phyloP scores from a whole-genome alignment of 257 asterid genomes.

The Cruciata laevipes region DNA sequence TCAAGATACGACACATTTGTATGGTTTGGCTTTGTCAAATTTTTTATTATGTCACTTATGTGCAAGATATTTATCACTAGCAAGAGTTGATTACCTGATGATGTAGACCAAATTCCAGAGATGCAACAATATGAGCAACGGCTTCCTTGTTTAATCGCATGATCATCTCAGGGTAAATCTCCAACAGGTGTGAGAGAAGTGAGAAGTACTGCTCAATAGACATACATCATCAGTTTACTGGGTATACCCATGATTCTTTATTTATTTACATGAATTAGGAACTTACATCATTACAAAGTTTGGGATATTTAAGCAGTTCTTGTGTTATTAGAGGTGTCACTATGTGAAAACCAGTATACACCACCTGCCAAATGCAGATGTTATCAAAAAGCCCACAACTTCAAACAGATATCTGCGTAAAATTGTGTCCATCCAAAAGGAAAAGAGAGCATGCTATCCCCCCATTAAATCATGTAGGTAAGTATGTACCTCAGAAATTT shows the following conservation, averaged over 20 bases:
- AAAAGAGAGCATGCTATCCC: conserved; percentile 10
- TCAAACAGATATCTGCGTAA: background rate
- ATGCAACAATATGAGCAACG: conserved; percentile 58
- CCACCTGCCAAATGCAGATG: conserved; percentile 53
- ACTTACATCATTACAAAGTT: conserved; percentile 78
- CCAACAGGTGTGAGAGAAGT: conserved; percentile 86
- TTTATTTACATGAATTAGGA: conserved; percentile 17
- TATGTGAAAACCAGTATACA: conserved; percentile 80
- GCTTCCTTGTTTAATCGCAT: conserved; percentile 62
- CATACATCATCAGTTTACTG: conserved; percentile 26
- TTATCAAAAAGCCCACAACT: background rate
- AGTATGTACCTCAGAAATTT: conserved; percentile 65
- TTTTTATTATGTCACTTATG: background rate
- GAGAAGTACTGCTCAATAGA: conserved; percentile 66
- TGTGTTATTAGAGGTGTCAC: conserved; percentile 73
- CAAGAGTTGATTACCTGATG: conserved; percentile 57
- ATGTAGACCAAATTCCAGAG: conserved; percentile 79
- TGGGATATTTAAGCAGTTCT: conserved; percentile 89
- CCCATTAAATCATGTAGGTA: conserved; percentile 2
- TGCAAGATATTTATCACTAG: background rate
- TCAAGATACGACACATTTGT: background rate
- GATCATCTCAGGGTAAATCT: conserved; percentile 85
- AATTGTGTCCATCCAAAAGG: background rate
- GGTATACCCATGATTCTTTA: background rate
- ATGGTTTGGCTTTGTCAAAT: background rate